Evolutionary conservation across 768 basidiomycete species (phyloP), one percentile per base, ranked within the genome.

Genomic region (Solioccasus polychromus): DNA sequence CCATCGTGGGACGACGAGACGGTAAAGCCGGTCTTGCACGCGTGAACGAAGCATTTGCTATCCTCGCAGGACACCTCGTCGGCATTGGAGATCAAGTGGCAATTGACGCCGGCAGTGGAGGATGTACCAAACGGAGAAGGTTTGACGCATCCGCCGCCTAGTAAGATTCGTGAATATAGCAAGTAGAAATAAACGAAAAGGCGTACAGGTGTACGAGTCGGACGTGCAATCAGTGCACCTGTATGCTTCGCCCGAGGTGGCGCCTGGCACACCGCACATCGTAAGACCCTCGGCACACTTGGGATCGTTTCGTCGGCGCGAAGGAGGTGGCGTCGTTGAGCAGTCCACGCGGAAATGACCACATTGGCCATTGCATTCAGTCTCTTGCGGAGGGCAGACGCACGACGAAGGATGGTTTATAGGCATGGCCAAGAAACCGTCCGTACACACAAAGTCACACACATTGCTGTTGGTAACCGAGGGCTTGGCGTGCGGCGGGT

Each of bases 71-170:
- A 42, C 7, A 65, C 70, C 10, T 50, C 42, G 4, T 48, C 53
- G 28, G 67, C 63, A 29, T 62, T 37, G 5, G 61, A 52, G 37
- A 72, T 60, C 2, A 52, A 40, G 20, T 59, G 62, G 45, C 70
- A 72, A 44, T 72, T 63, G 14, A 59, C 53, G 5, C 68, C 70
- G 2, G 4, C 18, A 0, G 40, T 40, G 5, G 52, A 45, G 8
- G 50, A 35, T 15, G 35, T 30, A n/a, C 51, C 52, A 28, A 59
- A 55, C 18, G 60, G 50, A 32, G 56, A 53, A 3, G 53, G 47
- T 34, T 58, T 47, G 41, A 57, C 51, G 35, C 70, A 71, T 1
- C 69, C 70, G 3, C 71, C 70, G 38, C 70, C 69, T 71, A 37
- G 7, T 20, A 5, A 32, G 18, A 20, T 11, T 43, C 12, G 44